A percentile compares a stretch with the other conserved stretches of the same genome.
phyloP scores from a whole-genome alignment of 192 early-diverging fungal genomes.

The Mortierella antarctica region DNA sequence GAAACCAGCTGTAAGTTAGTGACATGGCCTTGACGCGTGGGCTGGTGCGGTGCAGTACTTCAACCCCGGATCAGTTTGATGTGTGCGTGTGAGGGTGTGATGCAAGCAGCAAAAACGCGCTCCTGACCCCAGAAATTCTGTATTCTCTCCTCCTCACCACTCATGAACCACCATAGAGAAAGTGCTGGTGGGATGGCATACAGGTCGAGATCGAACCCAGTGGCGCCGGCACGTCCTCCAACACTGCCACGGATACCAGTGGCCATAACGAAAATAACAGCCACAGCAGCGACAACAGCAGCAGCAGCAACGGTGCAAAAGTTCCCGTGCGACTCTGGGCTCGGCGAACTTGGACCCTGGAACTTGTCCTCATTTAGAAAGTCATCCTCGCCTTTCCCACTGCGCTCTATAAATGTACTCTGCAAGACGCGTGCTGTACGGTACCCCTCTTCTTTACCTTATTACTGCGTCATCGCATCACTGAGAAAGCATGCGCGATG shows the following conservation, averaged over 20 bases:
- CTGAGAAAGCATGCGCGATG: background rate
- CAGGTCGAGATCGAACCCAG: conserved; percentile 64
- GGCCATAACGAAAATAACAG: too few relatives aligned
- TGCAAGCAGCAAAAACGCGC: too few relatives aligned
- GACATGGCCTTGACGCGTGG: background rate
- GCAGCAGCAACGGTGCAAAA: conserved; percentile 30
- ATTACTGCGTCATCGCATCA: too few relatives aligned
- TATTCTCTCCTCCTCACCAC: background rate
- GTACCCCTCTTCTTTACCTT: too few relatives aligned
- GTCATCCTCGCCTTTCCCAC: too few relatives aligned
- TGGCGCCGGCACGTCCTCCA: background rate
- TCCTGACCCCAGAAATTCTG: background rate
- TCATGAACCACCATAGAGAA: conserved; percentile 57
- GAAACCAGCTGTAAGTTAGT: conserved; percentile 75
- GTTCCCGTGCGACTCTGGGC: conserved; percentile 77
- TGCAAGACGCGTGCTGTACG: too few relatives aligned
- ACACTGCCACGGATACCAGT: too few relatives aligned
- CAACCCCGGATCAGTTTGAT: too few relatives aligned
- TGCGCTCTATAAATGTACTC: too few relatives aligned
- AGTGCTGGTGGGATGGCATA: conserved; percentile 87
- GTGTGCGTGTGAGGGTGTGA: too few relatives aligned
- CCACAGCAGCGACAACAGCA: too few relatives aligned
- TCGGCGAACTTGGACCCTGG: conserved; percentile 82
- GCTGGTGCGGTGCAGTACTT: background rate
- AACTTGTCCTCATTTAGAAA: conserved; percentile 72